Conservation (phyloP, 192 early-diverging fungal species). For the Backusella australiensis region DNA sequence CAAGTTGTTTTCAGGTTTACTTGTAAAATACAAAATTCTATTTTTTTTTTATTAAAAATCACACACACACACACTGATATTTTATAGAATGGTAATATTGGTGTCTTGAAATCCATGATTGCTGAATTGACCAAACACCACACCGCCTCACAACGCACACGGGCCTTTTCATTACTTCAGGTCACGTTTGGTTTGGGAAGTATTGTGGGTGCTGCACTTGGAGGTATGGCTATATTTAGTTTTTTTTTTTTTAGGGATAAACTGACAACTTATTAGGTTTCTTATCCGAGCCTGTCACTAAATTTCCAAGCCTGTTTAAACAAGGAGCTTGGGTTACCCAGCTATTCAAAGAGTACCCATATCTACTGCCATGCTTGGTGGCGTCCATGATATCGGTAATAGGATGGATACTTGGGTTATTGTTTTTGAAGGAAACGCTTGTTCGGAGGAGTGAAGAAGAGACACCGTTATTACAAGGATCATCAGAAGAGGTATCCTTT, state of each 20-base stretch:
- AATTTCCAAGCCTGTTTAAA: conserved; percentile 52
- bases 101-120: conserved; percentile 67
- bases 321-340: conserved; percentile 18
- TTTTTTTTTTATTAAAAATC: background rate
- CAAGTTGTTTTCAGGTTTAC: conserved; percentile 55
- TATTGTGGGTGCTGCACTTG: conserved; percentile 58
- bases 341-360: conserved; percentile 61
- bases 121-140: conserved; percentile 73
- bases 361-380: conserved; percentile 70
- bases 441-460: background rate
- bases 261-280: conserved; percentile 33
- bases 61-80: background rate
- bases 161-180: conserved; percentile 66
- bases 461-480: background rate
- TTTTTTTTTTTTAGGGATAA: background rate
- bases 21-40: conserved; percentile 19
- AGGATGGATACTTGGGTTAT: conserved; percentile 52
- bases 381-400: conserved; percentile 49
- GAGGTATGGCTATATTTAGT: conserved; percentile 32
- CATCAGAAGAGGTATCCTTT: background rate
- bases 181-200: conserved; percentile 60
- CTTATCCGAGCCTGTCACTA: conserved; percentile 58
- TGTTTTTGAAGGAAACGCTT: conserved; percentile 57
- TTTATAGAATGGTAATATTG: conserved; percentile 55
- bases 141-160: conserved; percentile 47